Base-by-base conservation (phyloP, 2,329 filamentous ascomycete species). In the Sporothrix brunneoviolacea region DNA sequence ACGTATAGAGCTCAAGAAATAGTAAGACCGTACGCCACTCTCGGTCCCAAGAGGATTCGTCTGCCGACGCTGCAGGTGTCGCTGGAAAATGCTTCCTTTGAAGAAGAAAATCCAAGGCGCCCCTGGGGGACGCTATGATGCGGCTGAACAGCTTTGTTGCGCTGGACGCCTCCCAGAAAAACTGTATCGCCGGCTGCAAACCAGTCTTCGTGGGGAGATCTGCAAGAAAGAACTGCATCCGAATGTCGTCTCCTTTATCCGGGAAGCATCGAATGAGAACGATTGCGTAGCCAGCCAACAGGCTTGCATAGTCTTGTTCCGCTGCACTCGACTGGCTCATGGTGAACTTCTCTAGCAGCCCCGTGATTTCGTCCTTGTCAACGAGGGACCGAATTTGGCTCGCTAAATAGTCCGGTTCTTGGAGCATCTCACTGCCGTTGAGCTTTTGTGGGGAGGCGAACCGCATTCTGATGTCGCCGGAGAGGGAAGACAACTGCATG, bases 1-100 rank as follows among this genome's bases (percentile, higher is more conserved):
- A 97, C 2, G 86, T 89, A 64, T 96, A 98, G 0, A 98, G 77
- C 60, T 98, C 93, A 6, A 98, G 75, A 62, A 98, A 97, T 0
- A 98, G 76, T 0, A 97, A 73, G 37, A 95, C 80, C 1, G 93
- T 83, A 16, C 86, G 83, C 93, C 93, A 98, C 62, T 97, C 89
- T 58, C 83, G 77, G 68, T 68, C 73, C 66, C 63, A 74, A 56
- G 58, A 61, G 48, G 64, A 62, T 32, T 65, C 55, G 18, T 59
- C 35, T n/a, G 48, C 28, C 7, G 54, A 38, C 35, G 53, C 35
- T 27, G 55, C 28, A 4, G 54, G 50, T 9, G 46, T 39, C 0
- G 52, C 48, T 7, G 53, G 54, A 27, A 48, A 53, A 13, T 53
- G 52, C n/a, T 53, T 53, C n/a, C 54, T 46, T 19, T 60, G 55